Evolutionary conservation across 2,329 filamentous ascomycete species (phyloP).

Genomic region (Ophiostoma australiae): DNA sequence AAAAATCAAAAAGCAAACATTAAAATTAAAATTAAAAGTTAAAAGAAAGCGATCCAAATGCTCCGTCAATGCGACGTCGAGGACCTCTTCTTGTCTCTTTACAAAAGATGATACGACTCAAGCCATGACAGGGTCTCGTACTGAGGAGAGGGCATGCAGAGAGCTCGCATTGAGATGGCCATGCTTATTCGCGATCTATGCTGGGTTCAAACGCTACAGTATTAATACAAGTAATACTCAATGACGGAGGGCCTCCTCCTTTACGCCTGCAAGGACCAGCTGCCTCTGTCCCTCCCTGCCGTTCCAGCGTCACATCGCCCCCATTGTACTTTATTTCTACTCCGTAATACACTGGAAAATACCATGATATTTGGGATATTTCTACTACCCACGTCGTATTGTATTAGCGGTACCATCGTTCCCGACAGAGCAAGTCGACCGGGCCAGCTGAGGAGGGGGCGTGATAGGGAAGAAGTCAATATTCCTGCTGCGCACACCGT

Average conservation of each 20-base stretch:
- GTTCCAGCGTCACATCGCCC: background rate
- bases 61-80: background rate
- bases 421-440: background rate
- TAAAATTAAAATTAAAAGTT: too few species aligned
- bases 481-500: too few species aligned
- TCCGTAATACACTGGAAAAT: background rate
- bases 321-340: background rate
- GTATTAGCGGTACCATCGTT: background rate
- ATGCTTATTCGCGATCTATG: background rate
- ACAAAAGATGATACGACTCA: background rate
- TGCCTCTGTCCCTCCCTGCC: background rate
- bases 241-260: constrained; percentile 7
- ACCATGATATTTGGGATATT: background rate
- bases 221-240: background rate
- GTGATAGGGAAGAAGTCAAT: background rate
- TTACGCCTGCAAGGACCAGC: background rate
- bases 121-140: background rate
- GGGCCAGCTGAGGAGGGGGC: background rate
- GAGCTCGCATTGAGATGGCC: background rate
- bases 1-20: too few species aligned
- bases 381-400: constrained; percentile 1
- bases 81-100: background rate
- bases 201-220: background rate
- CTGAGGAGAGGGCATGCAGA: background rate
- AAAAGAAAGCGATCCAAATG: background rate